Conservation (phyloP, 495 filamentous ascomycete species). For the Pyronema domesticum region DNA sequence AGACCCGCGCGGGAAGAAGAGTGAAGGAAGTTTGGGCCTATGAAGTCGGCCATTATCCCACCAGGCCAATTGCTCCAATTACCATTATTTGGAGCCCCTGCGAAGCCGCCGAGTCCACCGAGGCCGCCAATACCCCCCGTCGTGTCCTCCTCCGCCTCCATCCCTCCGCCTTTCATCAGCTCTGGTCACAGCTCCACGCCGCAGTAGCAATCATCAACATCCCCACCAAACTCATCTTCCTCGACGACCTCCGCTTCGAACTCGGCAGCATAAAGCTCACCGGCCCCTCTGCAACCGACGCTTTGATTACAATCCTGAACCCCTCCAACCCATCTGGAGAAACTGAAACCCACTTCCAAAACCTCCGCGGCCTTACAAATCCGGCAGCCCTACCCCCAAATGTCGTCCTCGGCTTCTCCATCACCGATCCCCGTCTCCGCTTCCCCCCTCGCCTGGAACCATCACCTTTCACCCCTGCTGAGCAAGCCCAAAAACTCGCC, state of each 20-base stretch:
- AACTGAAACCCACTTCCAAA: conserved; percentile 41
- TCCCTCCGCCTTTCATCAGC: conserved; percentile 70
- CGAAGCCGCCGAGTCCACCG: conserved; percentile 4
- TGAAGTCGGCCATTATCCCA: conserved; percentile 37
- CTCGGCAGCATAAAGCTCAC: conserved; percentile 84
- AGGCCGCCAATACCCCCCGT: conserved; percentile 27
- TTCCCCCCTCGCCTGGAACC: conserved; percentile 42
- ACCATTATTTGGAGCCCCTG: conserved; percentile 37
- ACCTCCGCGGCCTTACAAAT: conserved; percentile 53
- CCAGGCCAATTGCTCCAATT: conserved; percentile 53
- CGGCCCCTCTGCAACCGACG: conserved; percentile 69
- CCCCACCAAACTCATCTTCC: conserved; percentile 38
- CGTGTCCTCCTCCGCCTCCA: conserved; percentile 63
- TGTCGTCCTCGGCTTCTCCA: conserved; percentile 51
- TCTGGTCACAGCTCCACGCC: conserved; percentile 61
- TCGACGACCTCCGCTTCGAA: conserved; percentile 88
- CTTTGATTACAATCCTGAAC: conserved; percentile 52
- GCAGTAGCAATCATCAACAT: conserved; percentile 36
- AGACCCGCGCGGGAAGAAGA: conserved; percentile 46
- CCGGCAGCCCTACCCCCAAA: conserved; percentile 56
- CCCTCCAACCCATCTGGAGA: conserved; percentile 30
- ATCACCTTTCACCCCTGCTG: conserved; percentile 25
- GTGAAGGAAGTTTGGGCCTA: conserved; percentile 47
- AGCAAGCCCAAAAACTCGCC: conserved; percentile 35
- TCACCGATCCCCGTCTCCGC: conserved; percentile 62